These are phyloP conservation scores for Halocafeteria seosinensis DNA, from an alignment of 108 stramenopile species.

Conservation along the genomic window DNA sequence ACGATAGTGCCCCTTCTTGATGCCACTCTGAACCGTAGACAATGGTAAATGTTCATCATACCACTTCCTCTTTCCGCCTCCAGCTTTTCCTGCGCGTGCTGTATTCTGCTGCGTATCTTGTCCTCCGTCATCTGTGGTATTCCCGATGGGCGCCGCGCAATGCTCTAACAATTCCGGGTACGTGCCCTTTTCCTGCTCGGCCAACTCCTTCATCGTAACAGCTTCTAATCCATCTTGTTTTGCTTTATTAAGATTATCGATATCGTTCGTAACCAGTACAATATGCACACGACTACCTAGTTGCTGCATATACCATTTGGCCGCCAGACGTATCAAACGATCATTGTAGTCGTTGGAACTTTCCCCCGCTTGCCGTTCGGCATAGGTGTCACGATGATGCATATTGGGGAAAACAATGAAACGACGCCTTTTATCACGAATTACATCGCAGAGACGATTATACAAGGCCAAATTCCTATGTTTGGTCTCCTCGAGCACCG, in stretches of 20 bases:
- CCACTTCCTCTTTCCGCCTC: no score
- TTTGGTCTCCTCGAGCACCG: constrained; percentile 17
- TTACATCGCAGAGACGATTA: constrained; percentile 25
- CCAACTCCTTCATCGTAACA: constrained; percentile 21
- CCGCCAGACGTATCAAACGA: constrained; percentile 28
- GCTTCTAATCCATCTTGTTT: constrained; percentile 20
- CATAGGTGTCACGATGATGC: constrained; percentile 19
- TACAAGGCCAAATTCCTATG: constrained; percentile 13
- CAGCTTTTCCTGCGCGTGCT: no score
- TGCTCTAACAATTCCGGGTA: constrained; percentile 25
- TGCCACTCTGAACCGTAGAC: no score
- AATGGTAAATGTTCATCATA: no score
- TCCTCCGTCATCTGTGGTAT: no score
- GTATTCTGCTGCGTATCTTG: no score
- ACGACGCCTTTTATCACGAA: constrained; percentile 23
- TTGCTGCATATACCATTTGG: constrained; percentile 14
- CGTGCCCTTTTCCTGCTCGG: neutral
- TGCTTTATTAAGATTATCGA: constrained; percentile 13
- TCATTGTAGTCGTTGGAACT: constrained; percentile 41
- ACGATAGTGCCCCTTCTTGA: no score
- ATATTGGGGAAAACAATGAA: constrained; percentile 41
- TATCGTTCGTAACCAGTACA: constrained; percentile 35
- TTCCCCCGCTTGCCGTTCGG: constrained; percentile 11
- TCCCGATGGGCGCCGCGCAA: neutral
- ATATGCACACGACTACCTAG: neutral